Base-by-base conservation (phyloP, 805 yeast genomes). In the Candida endomychidarum region DNA sequence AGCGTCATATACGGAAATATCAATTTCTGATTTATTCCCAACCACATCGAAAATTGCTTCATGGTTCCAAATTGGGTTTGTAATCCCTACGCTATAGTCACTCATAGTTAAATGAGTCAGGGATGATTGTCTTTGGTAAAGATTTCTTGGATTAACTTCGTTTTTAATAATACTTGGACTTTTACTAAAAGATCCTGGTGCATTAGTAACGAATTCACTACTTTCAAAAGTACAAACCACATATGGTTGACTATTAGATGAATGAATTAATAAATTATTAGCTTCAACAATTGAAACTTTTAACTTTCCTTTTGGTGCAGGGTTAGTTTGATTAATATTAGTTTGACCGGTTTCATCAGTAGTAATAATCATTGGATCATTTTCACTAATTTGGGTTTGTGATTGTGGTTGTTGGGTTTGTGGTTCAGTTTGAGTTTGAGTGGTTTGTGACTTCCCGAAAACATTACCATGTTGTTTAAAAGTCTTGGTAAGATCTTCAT, bases 201-300 rank as follows among this genome's bases (percentile, higher is more conserved):
- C 90, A 46, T 81, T 80, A 18, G 96, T 81, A 44, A 91, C 89
- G 49, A 82, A 86, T 65, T 93, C 98, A 1, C 95, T 83, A 46
- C 91, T 83, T 59, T 88, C 96, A 67, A 86, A 89, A 8, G 95
- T 84, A 61, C 95, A 86, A 25, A 89, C 96, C 14, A 86, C 96
- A 60, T 89, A 84, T 3, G 96, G 96, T 50, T 78, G 85, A 3
- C 91, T 72, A 57, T 55, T 69, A 28, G 72, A 63, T 4, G 79
- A 63, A 32, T 74, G 70, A 23, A 81, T 77, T 30, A 73, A 65
- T 47, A 91, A 72, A 50, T 81, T 82, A 43, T 72, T 75, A 2
- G 96, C 97, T 61, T 87, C 91, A 19, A 85, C 67, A 45, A 91
- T 87, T 23, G 78, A 80, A 34, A 93, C 89, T 53, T 80, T 79